These are phyloP conservation scores for Trichoderma arundinaceum DNA, from an alignment of 2,329 filamentous ascomycete species.

Conservation along the genomic window DNA sequence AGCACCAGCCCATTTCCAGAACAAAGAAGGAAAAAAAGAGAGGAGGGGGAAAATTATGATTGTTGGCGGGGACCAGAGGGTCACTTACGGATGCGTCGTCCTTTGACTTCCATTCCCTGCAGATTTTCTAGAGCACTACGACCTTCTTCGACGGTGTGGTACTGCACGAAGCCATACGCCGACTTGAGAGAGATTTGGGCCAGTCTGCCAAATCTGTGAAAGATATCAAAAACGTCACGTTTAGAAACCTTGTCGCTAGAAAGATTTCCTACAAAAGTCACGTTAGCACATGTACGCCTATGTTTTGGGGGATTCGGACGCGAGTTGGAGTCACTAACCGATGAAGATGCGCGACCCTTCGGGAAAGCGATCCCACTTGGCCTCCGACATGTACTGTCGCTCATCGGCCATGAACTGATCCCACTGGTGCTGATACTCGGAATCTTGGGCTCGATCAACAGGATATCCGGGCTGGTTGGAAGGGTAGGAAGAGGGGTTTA, in stretches of 20 bases:
- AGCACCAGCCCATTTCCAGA: slow-evolving; percentile 36
- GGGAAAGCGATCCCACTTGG: slow-evolving; percentile 81
- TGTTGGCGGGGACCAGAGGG: not conserved
- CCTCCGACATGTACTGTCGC: slow-evolving; percentile 75
- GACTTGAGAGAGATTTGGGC: slow-evolving; percentile 97
- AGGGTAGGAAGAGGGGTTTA: slow-evolving; percentile 44
- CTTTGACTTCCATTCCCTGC: slow-evolving; percentile 80
- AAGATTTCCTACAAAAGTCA: slow-evolving; percentile 72
- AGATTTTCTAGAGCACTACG: slow-evolving; percentile 74
- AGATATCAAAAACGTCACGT: slow-evolving; percentile 89
- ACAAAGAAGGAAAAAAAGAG: not conserved
- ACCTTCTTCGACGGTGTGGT: slow-evolving; percentile 77
- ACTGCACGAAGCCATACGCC: slow-evolving; percentile 96
- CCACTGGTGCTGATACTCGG: slow-evolving; percentile 68
- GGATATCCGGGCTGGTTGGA: slow-evolving; percentile 40
- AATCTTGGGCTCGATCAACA: slow-evolving; percentile 45
- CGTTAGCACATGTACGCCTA: slow-evolving; percentile 29
- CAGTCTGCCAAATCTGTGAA: slow-evolving; percentile 81
- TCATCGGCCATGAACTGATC: slow-evolving; percentile 76
- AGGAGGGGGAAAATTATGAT: not conserved
- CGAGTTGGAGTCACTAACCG: slow-evolving; percentile 57
- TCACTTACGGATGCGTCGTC: slow-evolving; percentile 88
- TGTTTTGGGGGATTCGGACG: slow-evolving; percentile 36
- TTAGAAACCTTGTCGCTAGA: slow-evolving; percentile 93
- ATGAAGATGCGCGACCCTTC: slow-evolving; percentile 80